Percentiles rank a stretch among this genome's conserved stretches.
These are phyloP conservation scores for Piloderma croceum DNA, from an alignment of 768 basidiomycete species.

Conservation along the genomic window DNA sequence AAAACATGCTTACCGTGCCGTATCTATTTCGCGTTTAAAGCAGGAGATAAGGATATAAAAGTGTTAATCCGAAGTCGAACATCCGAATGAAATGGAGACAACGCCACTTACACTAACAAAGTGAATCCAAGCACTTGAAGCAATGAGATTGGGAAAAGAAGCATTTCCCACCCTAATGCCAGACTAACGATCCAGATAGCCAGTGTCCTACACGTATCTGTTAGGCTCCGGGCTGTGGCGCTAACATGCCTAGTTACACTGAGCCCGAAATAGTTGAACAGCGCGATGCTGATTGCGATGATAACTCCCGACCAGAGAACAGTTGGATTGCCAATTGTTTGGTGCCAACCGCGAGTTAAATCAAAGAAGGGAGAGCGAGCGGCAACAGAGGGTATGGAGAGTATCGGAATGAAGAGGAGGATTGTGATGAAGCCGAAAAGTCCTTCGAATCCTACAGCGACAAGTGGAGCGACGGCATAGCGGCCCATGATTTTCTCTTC, in stretches of 20 bases:
- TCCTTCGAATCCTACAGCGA: constrained; percentile 94
- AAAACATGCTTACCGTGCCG: constrained; percentile 55
- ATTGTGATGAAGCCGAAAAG: constrained; percentile 84
- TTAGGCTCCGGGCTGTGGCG: constrained; percentile 85
- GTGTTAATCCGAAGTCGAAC: constrained; percentile 6
- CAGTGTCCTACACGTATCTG: constrained; percentile 93
- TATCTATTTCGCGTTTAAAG: constrained; percentile 44
- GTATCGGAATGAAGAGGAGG: constrained; percentile 70
- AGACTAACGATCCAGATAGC: constrained; percentile 95
- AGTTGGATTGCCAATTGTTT: constrained; percentile 74
- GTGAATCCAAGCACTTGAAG: constrained; percentile 82
- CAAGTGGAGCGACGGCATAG: constrained; percentile 81
- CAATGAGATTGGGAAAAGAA: constrained; percentile 76
- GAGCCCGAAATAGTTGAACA: constrained; percentile 88
- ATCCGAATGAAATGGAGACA: constrained; percentile 5
- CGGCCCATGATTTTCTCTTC: constrained; percentile 94
- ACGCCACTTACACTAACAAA: constrained; percentile 73
- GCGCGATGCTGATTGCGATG: constrained; percentile 69
- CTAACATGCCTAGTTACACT: constrained; percentile 91
- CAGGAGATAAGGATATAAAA: constrained; percentile 7
- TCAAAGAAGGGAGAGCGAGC: constrained; percentile 75
- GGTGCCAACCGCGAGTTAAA: constrained; percentile 81
- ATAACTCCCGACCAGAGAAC: constrained; percentile 65
- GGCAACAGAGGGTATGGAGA: constrained; percentile 64
- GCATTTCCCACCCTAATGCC: constrained; percentile 83